Evolutionary conservation across 371 early-diverging fungal genomes (phyloP), one percentile per base, ranked within the genome.

Genomic region (Parasitella parasitica): DNA sequence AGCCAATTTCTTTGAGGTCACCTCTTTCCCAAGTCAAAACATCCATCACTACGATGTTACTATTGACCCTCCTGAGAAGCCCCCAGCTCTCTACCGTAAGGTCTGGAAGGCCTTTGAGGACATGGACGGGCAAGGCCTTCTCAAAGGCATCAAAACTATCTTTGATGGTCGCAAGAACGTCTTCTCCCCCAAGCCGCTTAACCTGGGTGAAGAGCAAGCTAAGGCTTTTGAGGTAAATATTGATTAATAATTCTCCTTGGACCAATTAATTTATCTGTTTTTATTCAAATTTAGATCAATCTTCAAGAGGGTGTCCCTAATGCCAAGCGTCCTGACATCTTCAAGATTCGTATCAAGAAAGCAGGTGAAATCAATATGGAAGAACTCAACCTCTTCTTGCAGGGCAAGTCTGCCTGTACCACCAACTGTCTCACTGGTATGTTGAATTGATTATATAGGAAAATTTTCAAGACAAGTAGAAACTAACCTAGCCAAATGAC

Each of bases 261-360:
- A 3, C 32, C 11, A 32, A 18, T 12, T 12, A 20, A 12, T 53
- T 52, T 9, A n/a, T n/a, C n/a, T n/a, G n/a, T 26, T 35, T 20
- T 37, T 7, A 11, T 15, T 34, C 2, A 18, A 37, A 1, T 24
- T 28, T 66, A 86, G 85, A 52, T 86, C 48, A 66, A 69, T 26
- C 64, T 72, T 22, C 57, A 71, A n/a, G 67, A 64, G 15, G 35
- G 53, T 49, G 48, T 54, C n/a, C 12, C 61, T 39, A 28, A 72
- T 15, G 46, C 18, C 18, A 77, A 71, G 39, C 64, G 70, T 18
- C 56, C 70, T n/a, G 55, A 63, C 41, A 61, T 68, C 30, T 85
- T 85, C 71, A 77, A 72, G 64, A 64, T 89, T 39, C 84, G 78
- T 62, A 74, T 90, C 49, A 85, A 80, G 65, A 83, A 84, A 71